phyloP scores from a whole-genome alignment of 129 eudicot genomes.

The Logfia minima region DNA sequence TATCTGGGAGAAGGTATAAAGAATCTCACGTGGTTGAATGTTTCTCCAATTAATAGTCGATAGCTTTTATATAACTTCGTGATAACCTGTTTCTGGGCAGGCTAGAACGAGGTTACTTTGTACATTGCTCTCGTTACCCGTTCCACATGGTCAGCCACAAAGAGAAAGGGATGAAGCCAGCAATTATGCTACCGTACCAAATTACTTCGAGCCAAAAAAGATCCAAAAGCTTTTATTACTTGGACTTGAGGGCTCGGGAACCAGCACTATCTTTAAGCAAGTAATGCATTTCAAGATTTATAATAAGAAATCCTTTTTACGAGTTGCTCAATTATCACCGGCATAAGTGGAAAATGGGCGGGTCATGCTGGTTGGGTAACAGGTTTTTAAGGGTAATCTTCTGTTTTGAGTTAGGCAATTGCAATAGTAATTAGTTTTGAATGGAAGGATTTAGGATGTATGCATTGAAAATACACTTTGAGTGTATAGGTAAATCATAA shows the following conservation, averaged over 20 bases:
- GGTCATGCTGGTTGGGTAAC: too few species aligned
- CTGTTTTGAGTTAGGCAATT: too few species aligned
- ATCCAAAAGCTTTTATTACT: conserved; percentile 80
- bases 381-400: too few species aligned
- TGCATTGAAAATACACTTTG: not conserved
- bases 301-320: not conserved
- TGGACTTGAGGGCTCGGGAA: conserved; percentile 92
- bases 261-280: conserved; percentile 99
- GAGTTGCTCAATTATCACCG: not conserved
- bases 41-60: conserved; percentile 10
- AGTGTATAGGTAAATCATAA: not conserved
- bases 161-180: conserved; percentile 76
- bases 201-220: conserved; percentile 79
- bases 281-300: conserved; percentile 38
- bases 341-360: too few species aligned
- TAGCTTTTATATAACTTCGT: not conserved
- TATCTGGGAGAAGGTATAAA: conserved; percentile 93
- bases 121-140: conserved; percentile 77
- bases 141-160: conserved; percentile 85
- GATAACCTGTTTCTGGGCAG: conserved; percentile 43
- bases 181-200: conserved; percentile 65
- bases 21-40: not conserved
- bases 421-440: not conserved
- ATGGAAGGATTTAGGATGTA: not conserved
- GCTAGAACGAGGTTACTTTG: conserved; percentile 79